Conservation (phyloP, 257 asterid genomes). For the Haberlea rhodopensis region DNA sequence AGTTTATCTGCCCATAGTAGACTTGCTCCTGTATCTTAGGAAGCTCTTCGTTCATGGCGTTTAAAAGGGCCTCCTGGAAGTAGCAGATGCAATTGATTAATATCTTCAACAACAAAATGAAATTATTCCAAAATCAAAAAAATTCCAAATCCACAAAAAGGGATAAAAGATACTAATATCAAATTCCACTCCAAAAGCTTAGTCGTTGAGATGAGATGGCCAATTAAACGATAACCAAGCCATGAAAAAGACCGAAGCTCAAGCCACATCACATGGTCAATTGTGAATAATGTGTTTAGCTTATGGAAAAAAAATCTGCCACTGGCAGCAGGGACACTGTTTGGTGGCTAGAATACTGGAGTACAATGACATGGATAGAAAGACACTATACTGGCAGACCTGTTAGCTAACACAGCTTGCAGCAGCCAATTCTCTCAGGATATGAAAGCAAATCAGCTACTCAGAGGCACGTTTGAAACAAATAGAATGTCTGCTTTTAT, state of each 20-base stretch:
- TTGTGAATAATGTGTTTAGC: background rate
- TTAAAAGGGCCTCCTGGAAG: slow-evolving; percentile 80
- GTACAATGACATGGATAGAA: too few relatives aligned
- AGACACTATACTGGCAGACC: too few relatives aligned
- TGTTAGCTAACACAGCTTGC: too few relatives aligned
- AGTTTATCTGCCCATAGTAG: slow-evolving; percentile 82
- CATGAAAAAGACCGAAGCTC: background rate
- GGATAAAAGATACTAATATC: slow-evolving; percentile 8
- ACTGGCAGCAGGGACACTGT: too few relatives aligned
- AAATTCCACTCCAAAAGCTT: background rate
- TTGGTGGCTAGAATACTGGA: too few relatives aligned
- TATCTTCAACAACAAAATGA: slow-evolving; percentile 1
- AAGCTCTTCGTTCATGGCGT: slow-evolving; percentile 96
- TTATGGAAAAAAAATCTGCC: too few relatives aligned
- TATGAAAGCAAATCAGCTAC: too few relatives aligned
- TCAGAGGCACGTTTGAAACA: too few relatives aligned
- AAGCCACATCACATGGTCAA: background rate
- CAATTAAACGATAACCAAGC: slow-evolving; percentile 8
- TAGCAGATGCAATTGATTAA: slow-evolving; percentile 27
- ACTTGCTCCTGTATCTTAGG: slow-evolving; percentile 98
- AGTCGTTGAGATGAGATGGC: background rate
- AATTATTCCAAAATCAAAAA: slow-evolving; percentile 1
- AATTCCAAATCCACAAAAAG: slow-evolving; percentile 15
- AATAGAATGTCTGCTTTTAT: background rate
- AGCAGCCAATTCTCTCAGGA: too few relatives aligned